phyloP scores from a whole-genome alignment of 2,329 filamentous ascomycete genomes.

The Setomelanomma holmii region DNA sequence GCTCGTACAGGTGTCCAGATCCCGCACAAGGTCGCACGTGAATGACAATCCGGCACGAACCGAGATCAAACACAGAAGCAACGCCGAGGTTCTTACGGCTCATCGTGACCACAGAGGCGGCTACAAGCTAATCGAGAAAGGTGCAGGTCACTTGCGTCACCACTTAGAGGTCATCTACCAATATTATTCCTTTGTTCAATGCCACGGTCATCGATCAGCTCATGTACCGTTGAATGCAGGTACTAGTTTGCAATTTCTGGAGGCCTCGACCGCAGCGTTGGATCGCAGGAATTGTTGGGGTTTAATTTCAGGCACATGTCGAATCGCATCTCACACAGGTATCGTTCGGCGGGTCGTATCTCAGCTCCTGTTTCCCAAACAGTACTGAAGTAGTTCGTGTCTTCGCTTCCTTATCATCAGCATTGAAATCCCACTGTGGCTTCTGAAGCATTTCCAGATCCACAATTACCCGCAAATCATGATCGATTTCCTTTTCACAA shows the following conservation, averaged over 20 bases:
- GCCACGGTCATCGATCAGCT: conserved; percentile 7
- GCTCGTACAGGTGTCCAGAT: conserved; percentile 9
- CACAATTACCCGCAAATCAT: conserved; percentile 4
- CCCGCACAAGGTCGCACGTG: conserved; percentile 18
- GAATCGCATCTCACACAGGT: conserved; percentile 1
- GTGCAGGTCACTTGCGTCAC: conserved; percentile 18
- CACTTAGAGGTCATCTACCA: conserved; percentile 6
- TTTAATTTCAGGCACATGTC: background rate
- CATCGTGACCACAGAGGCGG: conserved; percentile 11
- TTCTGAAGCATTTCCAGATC: background rate
- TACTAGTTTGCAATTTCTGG: conserved; percentile 10
- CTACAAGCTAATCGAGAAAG: background rate
- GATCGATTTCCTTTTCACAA: background rate
- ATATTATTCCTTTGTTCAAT: conserved; percentile 2
- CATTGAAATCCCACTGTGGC: background rate
- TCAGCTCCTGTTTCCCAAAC: background rate
- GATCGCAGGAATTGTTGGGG: conserved; percentile 1
- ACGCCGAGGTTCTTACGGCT: conserved; percentile 17
- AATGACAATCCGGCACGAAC: conserved; percentile 18
- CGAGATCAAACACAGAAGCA: conserved; percentile 18
- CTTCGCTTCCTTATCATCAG: conserved; percentile 1
- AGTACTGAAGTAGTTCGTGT: background rate
- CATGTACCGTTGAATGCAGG: conserved; percentile 14
- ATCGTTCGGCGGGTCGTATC: conserved; percentile 1
- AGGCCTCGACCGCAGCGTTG: conserved; percentile 8